Conservation (phyloP, 2,329 filamentous ascomycete species). For the Ophiostoma sp. region DNA sequence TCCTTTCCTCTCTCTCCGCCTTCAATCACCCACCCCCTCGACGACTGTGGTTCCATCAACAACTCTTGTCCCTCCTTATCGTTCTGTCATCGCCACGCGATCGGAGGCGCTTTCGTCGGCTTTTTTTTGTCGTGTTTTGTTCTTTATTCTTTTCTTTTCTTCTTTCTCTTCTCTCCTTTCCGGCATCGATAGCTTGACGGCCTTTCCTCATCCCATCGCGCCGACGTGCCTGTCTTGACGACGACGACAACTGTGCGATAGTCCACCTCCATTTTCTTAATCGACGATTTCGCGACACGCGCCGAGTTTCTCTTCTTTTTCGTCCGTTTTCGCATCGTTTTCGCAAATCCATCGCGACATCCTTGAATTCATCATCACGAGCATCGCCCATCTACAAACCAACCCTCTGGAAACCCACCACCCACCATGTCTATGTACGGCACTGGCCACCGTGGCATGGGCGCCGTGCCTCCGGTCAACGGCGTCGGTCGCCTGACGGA, state of each 20-base stretch:
- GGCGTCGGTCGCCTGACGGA: conserved; percentile 72
- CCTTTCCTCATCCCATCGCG: neutral
- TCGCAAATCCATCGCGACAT: neutral
- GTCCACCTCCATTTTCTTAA: neutral
- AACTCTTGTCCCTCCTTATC: conserved; percentile 6
- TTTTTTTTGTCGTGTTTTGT: neutral
- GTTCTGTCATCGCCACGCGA: conserved; percentile 13
- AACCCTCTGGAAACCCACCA: neutral
- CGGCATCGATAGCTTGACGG: neutral
- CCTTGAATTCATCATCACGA: neutral
- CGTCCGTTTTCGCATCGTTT: neutral
- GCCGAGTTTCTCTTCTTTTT: neutral
- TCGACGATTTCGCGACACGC: neutral
- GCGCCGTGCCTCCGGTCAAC: conserved; percentile 60
- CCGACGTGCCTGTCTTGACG: conserved; percentile 5
- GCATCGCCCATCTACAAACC: neutral
- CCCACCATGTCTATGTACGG: conserved; percentile 76
- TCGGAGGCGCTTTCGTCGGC: conserved; percentile 1
- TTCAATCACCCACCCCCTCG: conserved; percentile 13
- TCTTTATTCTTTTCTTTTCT: neutral
- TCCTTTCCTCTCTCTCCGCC: neutral
- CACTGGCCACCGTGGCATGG: conserved; percentile 74
- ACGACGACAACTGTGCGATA: neutral
- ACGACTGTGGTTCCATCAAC: conserved; percentile 17
- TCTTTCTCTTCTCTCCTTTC: neutral